phyloP scores from a whole-genome alignment of 495 filamentous ascomycete species.

The Xylaria palmicola region DNA sequence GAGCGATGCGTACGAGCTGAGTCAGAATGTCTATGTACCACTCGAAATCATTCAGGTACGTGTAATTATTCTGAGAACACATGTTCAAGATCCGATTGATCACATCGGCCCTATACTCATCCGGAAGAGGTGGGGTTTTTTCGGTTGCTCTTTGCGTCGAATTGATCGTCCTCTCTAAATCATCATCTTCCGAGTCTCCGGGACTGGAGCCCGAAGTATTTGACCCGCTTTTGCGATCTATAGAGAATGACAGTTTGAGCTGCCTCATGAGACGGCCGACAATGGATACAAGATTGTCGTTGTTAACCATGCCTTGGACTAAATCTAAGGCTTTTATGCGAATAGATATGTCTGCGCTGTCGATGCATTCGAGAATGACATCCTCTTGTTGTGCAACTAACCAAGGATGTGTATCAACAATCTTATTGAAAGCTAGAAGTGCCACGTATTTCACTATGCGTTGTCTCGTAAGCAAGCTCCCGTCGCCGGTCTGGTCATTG shows the following conservation, averaged over 20 bases:
- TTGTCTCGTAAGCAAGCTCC: slow-evolving; percentile 16
- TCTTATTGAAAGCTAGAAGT: slow-evolving; percentile 88
- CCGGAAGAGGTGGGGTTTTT: slow-evolving; percentile 58
- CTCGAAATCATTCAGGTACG: slow-evolving; percentile 83
- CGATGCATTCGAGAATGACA: slow-evolving; percentile 92
- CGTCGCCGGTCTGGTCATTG: background rate
- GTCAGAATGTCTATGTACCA: slow-evolving; percentile 91
- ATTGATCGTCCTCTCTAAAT: slow-evolving; percentile 42
- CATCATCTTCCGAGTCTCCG: slow-evolving; percentile 60
- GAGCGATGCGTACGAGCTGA: slow-evolving; percentile 71
- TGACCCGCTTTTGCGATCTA: slow-evolving; percentile 27
- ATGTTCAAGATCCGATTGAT: slow-evolving; percentile 80
- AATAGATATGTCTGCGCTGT: slow-evolving; percentile 95
- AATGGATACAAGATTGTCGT: slow-evolving; percentile 76
- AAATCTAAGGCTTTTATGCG: slow-evolving; percentile 89
- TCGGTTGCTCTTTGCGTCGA: slow-evolving; percentile 33
- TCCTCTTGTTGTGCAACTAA: slow-evolving; percentile 89
- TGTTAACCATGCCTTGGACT: slow-evolving; percentile 85
- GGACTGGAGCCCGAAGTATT: slow-evolving; percentile 28
- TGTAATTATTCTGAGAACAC: slow-evolving; percentile 88
- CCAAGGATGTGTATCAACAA: slow-evolving; percentile 82
- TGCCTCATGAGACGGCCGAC: slow-evolving; percentile 85
- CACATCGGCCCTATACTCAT: slow-evolving; percentile 78
- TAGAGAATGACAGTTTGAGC: slow-evolving; percentile 56
- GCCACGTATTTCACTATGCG: slow-evolving; percentile 91